Percentiles rank a stretch among this genome's conserved stretches.
These are phyloP conservation scores for Cladosporium oxysporum DNA, from an alignment of 2,329 filamentous ascomycete species.

Conservation along the genomic window DNA sequence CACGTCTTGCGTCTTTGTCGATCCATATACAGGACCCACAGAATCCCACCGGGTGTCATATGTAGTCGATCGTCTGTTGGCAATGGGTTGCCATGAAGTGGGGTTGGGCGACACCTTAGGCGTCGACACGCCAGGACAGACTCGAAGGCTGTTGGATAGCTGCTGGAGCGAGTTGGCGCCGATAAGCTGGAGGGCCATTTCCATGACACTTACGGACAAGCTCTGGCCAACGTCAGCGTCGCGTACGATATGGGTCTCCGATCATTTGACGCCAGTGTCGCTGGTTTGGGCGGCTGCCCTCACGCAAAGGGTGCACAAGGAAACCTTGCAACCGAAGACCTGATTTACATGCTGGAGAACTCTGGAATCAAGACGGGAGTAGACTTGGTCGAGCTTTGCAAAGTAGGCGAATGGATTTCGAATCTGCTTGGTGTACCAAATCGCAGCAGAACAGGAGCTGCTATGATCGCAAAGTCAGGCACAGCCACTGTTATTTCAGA, in stretches of 20 bases:
- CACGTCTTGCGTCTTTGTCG: constrained; percentile 46
- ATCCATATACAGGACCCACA: constrained; percentile 40
- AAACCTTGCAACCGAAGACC: constrained; percentile 34
- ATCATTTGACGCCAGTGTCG: constrained; percentile 33
- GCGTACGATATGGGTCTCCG: constrained; percentile 31
- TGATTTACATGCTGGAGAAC: constrained; percentile 33
- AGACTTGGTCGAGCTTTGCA: constrained; percentile 26
- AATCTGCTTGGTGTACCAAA: constrained; percentile 25
- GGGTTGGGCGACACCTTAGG: constrained; percentile 34
- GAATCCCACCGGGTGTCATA: constrained; percentile 25
- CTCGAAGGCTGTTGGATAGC: constrained; percentile 36
- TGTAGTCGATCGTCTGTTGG: constrained; percentile 23
- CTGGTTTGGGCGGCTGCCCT: constrained; percentile 34
- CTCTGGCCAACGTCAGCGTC: constrained; percentile 30
- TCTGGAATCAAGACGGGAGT: constrained; percentile 32
- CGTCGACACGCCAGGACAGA: constrained; percentile 30
- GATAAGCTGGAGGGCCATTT: constrained; percentile 33
- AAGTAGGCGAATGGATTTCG: constrained; percentile 33
- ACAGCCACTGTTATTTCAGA: background rate
- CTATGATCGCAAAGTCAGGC: constrained; percentile 18
- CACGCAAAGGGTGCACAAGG: constrained; percentile 34
- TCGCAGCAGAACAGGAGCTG: constrained; percentile 31
- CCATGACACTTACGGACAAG: constrained; percentile 37
- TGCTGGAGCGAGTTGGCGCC: constrained; percentile 31
- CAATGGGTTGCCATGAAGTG: constrained; percentile 35